Evolutionary conservation across 2,329 filamentous ascomycete genomes (phyloP), one percentile per base, ranked within the genome.

Genomic region (Davidsoniella australis): DNA sequence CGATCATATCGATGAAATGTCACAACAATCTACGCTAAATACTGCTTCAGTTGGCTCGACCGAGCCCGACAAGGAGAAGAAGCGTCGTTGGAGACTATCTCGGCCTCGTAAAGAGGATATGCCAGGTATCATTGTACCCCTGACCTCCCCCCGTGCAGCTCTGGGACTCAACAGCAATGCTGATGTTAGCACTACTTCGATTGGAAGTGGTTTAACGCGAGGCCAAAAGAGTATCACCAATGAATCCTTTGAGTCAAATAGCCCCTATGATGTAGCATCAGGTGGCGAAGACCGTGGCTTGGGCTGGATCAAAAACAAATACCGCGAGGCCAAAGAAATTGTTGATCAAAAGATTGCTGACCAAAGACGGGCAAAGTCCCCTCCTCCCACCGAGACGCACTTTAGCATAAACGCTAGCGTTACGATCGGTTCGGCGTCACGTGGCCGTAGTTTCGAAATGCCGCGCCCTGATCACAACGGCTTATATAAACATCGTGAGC

Each of bases 31-130:
- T n/a, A 26, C 7, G 46, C 29, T 57, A 63, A 0, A 57, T 60
- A 5, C 57, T 63, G 50, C 57, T 23, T 12, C 47, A 8, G 56
- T 56, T n/a, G 47, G 16, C 20, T 20, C 61, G 36, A 70, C 71
- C 3, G 61, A 63, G 41, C 68, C 76, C 12, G 78, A 82, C 48
- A 79, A 74, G 56, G 78, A 83, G 48, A 83, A 79, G 63, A 82
- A 80, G 58, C 76, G 73, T 51, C 77, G 82, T 24, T 76, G 75
- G 68, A 85, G 86, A 68, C 70, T 87, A 47, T 82, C 85, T 16
- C 79, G 79, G 17, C 72, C 57, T 29, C 62, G 71, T 49, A 78
- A 73, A 53, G 75, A 80, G 33, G 78, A 52, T 16, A 48, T 51
- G 45, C 49, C 79, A 33, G 63, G 70, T 41, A 64, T 70, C 9